These are phyloP conservation scores for Skeletonema menzelii DNA, from an alignment of 108 stramenopile species.

Conservation along the genomic window DNA sequence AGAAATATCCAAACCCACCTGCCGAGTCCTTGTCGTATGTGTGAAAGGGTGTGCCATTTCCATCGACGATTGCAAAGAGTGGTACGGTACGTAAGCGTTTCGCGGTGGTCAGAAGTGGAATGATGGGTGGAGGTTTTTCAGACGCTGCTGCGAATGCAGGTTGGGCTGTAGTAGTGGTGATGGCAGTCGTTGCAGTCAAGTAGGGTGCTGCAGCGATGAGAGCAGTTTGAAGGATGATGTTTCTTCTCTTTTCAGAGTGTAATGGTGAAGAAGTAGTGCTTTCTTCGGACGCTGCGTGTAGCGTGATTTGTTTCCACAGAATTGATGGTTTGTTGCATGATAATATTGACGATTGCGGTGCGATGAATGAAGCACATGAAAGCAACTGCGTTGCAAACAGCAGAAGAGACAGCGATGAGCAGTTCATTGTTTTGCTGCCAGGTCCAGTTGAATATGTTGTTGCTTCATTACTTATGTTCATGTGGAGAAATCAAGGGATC, in stretches of 20 bases:
- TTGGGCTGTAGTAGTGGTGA: background rate
- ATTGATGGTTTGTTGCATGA: background rate
- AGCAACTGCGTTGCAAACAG: background rate
- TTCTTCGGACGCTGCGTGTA: background rate
- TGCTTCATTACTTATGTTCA: too few relatives aligned
- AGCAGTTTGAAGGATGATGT: slow-evolving; percentile 3
- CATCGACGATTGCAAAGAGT: slow-evolving; percentile 41
- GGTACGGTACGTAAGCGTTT: slow-evolving; percentile 31
- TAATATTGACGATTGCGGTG: background rate
- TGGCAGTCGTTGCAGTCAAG: background rate
- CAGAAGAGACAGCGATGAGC: background rate
- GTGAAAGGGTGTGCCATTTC: slow-evolving; percentile 42
- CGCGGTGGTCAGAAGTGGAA: slow-evolving; percentile 32
- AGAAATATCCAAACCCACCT: slow-evolving; percentile 39
- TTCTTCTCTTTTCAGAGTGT: slow-evolving; percentile 5
- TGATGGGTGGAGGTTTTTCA: slow-evolving; percentile 36
- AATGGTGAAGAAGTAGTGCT: background rate
- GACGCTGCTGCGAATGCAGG: background rate
- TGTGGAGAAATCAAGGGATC: too few relatives aligned
- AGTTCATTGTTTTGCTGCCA: too few relatives aligned
- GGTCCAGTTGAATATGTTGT: too few relatives aligned
- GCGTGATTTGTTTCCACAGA: background rate
- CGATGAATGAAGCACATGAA: background rate
- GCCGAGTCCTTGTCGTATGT: slow-evolving; percentile 44
- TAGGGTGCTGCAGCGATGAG: slow-evolving; percentile 10